Evolutionary conservation across 176 grass and related monocot species (phyloP).

Genomic region (Carex parvula): DNA sequence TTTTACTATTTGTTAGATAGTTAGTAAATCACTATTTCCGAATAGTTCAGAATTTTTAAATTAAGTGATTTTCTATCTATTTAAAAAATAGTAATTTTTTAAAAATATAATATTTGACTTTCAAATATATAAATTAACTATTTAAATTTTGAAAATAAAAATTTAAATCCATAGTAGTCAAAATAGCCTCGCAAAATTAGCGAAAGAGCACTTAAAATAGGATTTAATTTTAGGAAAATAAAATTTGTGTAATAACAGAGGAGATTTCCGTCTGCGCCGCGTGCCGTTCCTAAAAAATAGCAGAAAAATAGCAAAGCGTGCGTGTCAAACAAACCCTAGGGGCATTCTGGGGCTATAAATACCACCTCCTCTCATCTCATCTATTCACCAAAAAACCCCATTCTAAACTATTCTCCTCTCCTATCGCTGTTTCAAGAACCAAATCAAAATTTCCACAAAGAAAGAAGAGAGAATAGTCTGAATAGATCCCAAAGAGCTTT

Average conservation of each 20-base stretch:
- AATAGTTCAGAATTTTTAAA: no score
- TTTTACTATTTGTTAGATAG: no score
- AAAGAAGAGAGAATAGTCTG: neutral
- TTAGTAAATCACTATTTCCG: no score
- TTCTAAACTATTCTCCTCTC: neutral
- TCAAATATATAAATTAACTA: no score
- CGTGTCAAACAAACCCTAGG: conserved; percentile 14
- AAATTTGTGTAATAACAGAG: neutral
- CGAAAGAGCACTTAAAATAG: neutral
- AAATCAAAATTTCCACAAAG: neutral
- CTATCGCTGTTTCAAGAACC: no score
- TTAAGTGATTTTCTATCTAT: no score
- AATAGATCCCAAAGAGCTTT: neutral
- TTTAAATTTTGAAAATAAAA: no score
- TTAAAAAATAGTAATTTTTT: no score
- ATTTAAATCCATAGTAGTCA: no score
- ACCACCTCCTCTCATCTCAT: neutral
- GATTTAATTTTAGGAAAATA: neutral
- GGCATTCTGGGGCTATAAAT: conserved; percentile 13
- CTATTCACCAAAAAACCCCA: neutral
- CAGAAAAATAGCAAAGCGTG: neutral
- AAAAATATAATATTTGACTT: no score
- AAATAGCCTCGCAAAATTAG: neutral
- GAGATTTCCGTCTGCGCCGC: neutral
- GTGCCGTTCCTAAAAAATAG: neutral